These are phyloP conservation scores for Schizothecium vesticola DNA, from an alignment of 495 filamentous ascomycete species.

Conservation along the genomic window DNA sequence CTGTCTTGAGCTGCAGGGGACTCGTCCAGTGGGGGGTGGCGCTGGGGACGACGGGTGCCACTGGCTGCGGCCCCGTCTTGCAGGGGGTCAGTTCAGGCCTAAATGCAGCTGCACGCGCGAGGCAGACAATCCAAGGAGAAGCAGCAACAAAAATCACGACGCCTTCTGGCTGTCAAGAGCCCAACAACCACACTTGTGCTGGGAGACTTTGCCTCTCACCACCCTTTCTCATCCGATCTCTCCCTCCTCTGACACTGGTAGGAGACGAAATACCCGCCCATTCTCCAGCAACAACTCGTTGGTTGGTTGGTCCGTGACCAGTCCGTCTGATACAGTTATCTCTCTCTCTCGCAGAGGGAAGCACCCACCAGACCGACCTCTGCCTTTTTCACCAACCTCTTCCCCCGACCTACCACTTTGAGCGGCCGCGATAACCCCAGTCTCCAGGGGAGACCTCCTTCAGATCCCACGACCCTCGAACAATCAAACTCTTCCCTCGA, in stretches of 20 bases:
- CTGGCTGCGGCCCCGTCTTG: slow-evolving; percentile 22
- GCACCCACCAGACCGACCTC: neutral
- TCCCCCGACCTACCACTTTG: neutral
- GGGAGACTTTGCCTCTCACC: neutral
- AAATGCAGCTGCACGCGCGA: slow-evolving; percentile 26
- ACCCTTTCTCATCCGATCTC: neutral
- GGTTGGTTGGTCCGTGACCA: neutral
- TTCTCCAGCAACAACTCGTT: neutral
- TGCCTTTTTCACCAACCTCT: neutral
- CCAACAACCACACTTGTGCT: neutral
- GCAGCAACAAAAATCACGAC: slow-evolving; percentile 13
- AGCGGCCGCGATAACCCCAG: neutral
- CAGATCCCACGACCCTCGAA: neutral
- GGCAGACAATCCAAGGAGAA: slow-evolving; percentile 12
- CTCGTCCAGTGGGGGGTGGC: neutral
- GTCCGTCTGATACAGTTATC: neutral
- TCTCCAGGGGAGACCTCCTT: neutral
- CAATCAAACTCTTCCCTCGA: neutral
- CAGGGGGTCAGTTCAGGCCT: slow-evolving; percentile 29
- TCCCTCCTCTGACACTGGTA: neutral
- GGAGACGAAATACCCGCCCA: neutral
- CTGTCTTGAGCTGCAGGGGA: neutral
- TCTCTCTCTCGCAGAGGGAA: neutral
- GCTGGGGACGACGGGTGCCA: slow-evolving; percentile 4
- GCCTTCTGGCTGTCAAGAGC: neutral